Percentiles rank a stretch among this genome's conserved stretches.
These are phyloP conservation scores for Cochlearia excelsa DNA, from an alignment of 345 rosid genomes.

Conservation along the genomic window DNA sequence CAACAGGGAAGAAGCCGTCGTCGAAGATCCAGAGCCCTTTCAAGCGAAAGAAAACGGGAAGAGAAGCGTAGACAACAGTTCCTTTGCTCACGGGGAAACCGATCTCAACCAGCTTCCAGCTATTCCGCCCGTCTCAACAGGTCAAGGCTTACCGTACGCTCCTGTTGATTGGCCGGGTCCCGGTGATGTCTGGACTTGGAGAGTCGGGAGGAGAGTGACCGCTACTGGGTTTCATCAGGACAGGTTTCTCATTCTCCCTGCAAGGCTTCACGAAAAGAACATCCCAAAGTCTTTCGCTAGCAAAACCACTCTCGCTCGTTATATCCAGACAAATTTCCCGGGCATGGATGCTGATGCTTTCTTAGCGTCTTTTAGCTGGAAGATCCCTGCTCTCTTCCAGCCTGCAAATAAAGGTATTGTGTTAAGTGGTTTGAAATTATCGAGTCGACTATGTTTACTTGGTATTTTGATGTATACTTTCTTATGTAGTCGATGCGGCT, in stretches of 20 bases:
- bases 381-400: slow-evolving; percentile 52
- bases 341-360: slow-evolving; percentile 54
- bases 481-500: slow-evolving; percentile 31
- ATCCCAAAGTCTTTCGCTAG: slow-evolving; percentile 53
- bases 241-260: slow-evolving; percentile 63
- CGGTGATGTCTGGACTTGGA: slow-evolving; percentile 53
- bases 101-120: slow-evolving; percentile 37
- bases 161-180: slow-evolving; percentile 39
- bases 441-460: neutral
- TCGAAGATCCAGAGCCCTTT: slow-evolving; percentile 14
- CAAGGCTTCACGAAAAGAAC: slow-evolving; percentile 33
- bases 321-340: slow-evolving; percentile 47
- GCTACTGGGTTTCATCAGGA: slow-evolving; percentile 53
- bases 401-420: slow-evolving; percentile 41
- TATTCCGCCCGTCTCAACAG: slow-evolving; percentile 28
- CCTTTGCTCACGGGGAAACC: slow-evolving; percentile 32
- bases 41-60: slow-evolving; percentile 32
- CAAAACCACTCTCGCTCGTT: slow-evolving; percentile 53
- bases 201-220: slow-evolving; percentile 67
- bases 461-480: neutral
- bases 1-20: slow-evolving; percentile 23
- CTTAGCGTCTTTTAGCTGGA: slow-evolving; percentile 84
- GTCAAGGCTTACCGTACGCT: slow-evolving; percentile 34
- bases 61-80: slow-evolving; percentile 29
- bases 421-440: neutral